Percentiles rank a stretch among this genome's conserved stretches.
Conservation (phyloP, 495 filamentous ascomycete species). For the Podospora fimiseda region DNA sequence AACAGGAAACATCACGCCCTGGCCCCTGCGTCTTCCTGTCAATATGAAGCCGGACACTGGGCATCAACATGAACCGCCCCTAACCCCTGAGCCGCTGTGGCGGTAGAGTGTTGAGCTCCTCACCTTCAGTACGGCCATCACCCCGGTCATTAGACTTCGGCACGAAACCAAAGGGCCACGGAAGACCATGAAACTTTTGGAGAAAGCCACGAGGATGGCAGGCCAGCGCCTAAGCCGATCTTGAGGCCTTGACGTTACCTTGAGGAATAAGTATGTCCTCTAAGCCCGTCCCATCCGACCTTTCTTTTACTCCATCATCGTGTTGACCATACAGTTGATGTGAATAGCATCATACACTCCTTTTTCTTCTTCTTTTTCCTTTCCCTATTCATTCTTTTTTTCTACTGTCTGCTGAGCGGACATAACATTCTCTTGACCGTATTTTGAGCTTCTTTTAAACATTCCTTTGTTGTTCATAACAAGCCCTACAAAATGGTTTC, state of each 20-base stretch:
- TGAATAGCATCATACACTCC: constrained; percentile 24
- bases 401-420: constrained; percentile 29
- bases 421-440: constrained; percentile 18
- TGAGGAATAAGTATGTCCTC: constrained; percentile 13
- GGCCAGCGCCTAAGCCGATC: too few relatives aligned
- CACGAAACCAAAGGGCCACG: constrained; percentile 6
- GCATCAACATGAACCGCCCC: neutral
- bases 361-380: constrained; percentile 12
- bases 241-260: too few relatives aligned
- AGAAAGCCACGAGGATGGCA: neutral
- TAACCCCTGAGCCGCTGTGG: constrained; percentile 4
- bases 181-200: constrained; percentile 9
- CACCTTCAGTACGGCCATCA: neutral
- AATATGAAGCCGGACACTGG: neutral
- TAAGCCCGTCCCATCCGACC: constrained; percentile 1
- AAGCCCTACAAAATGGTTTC: constrained; percentile 17
- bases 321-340: constrained; percentile 8
- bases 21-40: constrained; percentile 3
- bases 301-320: constrained; percentile 1
- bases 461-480: constrained; percentile 7
- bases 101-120: neutral
- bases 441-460: neutral
- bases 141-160: neutral
- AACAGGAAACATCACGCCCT: constrained; percentile 1
- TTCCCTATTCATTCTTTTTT: neutral